Base-by-base conservation (phyloP, 768 basidiomycete genomes). In the Boletus reticuloceps region DNA sequence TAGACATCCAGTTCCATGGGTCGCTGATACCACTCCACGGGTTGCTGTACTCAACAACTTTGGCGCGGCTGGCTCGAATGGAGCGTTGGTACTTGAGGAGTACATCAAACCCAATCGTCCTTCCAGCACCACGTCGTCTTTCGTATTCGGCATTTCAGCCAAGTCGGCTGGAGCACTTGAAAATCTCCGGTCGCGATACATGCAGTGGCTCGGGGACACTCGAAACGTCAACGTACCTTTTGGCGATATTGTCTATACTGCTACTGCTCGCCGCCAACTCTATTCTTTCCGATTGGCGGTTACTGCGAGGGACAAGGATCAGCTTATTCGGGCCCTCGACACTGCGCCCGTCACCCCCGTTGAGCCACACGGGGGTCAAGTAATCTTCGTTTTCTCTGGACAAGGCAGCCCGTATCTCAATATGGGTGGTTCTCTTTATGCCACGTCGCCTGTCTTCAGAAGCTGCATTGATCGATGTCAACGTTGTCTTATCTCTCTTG, bases 1-100 rank as follows among this genome's bases (percentile, higher is more conserved):
- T 57, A 77, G 70, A 0, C 50, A 55, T 14, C 58, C 72, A 1
- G 54, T 62, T 1, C 60, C 70, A 3, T 89, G 88, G 87, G 25
- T 49, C 10, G 61, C 70, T n/a, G 59, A 57, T 9, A 71, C 74
- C 6, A 54, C 58, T 31, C 70, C 76, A 13, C 76, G 86, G 8
- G 56, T 82, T 8, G 86, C 85, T 1, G 59, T 89, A 25, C 71
- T 91, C 51, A 89, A 88, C 61, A 90, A 88, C 60, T 91, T 88
- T 59, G 89, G 89, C 19, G 88, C 88, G 0, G 77, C 87, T 22
- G 88, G 88, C 0, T 88, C 86, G 9, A 89, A 89, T 55, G 77
- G 79, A 3, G 80, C 85, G 0, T 61, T 88, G 13, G 45, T 89
- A 8, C 60, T 89, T 4, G 83, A 89, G 58, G 86, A 88, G 60